These are phyloP conservation scores for Phanerochaete sordida DNA, from an alignment of 768 basidiomycete genomes.

Conservation along the genomic window DNA sequence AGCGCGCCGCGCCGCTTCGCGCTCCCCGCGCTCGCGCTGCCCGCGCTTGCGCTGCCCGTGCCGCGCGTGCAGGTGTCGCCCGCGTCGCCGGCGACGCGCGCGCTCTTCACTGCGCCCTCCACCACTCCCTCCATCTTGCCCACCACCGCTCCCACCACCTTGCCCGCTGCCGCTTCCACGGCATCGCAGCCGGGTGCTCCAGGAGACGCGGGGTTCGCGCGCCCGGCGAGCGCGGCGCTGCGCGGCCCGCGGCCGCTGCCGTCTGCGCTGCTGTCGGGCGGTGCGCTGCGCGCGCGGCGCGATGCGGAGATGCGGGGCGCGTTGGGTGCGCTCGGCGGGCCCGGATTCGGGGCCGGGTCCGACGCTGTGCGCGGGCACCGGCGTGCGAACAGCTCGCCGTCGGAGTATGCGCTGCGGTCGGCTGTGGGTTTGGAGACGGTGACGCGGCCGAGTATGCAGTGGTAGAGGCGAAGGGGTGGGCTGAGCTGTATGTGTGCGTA, in stretches of 20 bases:
- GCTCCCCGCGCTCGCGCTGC: too few species aligned
- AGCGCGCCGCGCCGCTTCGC: background rate
- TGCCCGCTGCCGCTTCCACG: background rate
- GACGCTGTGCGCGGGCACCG: too few species aligned
- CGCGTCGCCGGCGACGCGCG: background rate
- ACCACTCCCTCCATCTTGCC: too few species aligned
- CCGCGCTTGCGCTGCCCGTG: background rate
- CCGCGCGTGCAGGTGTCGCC: background rate
- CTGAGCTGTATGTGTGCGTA: too few species aligned
- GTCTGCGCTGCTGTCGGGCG: conserved; percentile 2
- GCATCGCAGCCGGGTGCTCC: background rate
- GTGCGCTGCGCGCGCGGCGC: background rate
- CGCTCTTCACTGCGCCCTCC: too few species aligned
- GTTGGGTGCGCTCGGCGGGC: background rate
- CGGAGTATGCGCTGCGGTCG: too few species aligned
- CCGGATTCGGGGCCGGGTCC: too few species aligned
- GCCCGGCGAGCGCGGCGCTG: background rate
- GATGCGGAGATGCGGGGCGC: background rate
- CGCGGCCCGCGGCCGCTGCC: conserved; percentile 5
- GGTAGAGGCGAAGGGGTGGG: too few species aligned
- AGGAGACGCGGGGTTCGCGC: background rate
- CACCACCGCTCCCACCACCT: background rate
- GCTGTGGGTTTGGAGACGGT: too few species aligned
- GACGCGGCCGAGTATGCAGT: too few species aligned
- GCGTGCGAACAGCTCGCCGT: too few species aligned